A percentile compares a stretch with the other conserved stretches of the same genome.
Conservation (phyloP, 2,329 filamentous ascomycete genomes). For the Penicillium sp. region DNA sequence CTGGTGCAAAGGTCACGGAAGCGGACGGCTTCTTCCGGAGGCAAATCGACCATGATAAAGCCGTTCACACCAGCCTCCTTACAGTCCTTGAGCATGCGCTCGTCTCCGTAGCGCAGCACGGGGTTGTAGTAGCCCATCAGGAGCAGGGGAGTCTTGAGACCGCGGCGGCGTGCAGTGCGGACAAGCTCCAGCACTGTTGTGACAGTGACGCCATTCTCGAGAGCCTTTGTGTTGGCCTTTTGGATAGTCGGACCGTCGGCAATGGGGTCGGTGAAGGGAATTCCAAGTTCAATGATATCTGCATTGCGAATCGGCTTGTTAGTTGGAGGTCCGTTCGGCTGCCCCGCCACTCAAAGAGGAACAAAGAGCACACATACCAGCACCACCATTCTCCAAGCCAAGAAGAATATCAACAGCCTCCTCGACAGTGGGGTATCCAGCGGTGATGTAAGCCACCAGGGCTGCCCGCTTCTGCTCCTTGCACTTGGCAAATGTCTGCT, state of each 20-base stretch:
- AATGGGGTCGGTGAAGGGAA: slow-evolving; percentile 97
- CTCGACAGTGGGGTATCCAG: slow-evolving; percentile 80
- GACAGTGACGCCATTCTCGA: slow-evolving; percentile 85
- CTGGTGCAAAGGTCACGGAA: slow-evolving; percentile 48
- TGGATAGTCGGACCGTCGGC: slow-evolving; percentile 97
- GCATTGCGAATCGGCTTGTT: slow-evolving; percentile 13
- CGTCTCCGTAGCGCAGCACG: slow-evolving; percentile 88
- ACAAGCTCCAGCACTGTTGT: slow-evolving; percentile 78
- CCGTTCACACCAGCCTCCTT: slow-evolving; percentile 84
- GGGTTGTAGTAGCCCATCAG: slow-evolving; percentile 99
- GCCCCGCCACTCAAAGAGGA: neutral
- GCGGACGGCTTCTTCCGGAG: slow-evolving; percentile 89
- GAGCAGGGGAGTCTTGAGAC: slow-evolving; percentile 77
- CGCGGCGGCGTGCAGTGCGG: slow-evolving; percentile 71
- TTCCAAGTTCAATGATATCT: slow-evolving; percentile 94
- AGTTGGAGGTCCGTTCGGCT: slow-evolving; percentile 4
- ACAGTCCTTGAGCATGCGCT: slow-evolving; percentile 79
- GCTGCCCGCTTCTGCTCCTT: slow-evolving; percentile 66
- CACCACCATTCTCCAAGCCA: slow-evolving; percentile 86
- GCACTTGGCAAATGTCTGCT: slow-evolving; percentile 56
- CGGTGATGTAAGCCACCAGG: slow-evolving; percentile 93
- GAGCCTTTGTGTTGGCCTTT: slow-evolving; percentile 85
- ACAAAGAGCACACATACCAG: slow-evolving; percentile 57
- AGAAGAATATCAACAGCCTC: slow-evolving; percentile 81
- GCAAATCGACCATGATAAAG: slow-evolving; percentile 94